Evolutionary conservation across 148 eudicot genomes (phyloP).

Genomic region (Nepenthes gracilis): DNA sequence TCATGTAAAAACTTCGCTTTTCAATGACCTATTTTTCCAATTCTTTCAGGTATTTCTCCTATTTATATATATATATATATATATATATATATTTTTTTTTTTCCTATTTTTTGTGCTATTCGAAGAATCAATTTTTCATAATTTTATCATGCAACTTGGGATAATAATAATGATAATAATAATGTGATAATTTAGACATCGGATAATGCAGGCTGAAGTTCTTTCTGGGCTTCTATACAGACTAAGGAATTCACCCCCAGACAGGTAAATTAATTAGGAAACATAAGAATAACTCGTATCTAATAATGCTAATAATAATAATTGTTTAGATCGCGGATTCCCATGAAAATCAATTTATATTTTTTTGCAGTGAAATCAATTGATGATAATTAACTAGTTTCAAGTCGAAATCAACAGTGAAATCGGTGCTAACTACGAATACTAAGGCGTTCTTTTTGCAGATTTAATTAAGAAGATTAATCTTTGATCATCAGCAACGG

Average conservation of each 20-base stretch:
- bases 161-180: too few relatives aligned
- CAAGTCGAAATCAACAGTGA: too few relatives aligned
- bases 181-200: background rate
- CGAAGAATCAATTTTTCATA: background rate
- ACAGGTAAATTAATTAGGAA: conserved; percentile 33
- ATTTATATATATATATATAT: background rate
- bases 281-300: too few relatives aligned
- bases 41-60: conserved; percentile 46
- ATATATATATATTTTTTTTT: background rate
- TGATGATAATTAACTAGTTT: too few relatives aligned
- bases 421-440: too few relatives aligned
- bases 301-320: too few relatives aligned
- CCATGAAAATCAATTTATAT: too few relatives aligned
- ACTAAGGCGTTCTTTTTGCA: too few relatives aligned
- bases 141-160: background rate
- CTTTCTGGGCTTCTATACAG: conserved; percentile 68
- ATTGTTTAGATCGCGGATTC: too few relatives aligned
- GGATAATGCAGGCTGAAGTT: conserved; percentile 63
- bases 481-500: too few relatives aligned
- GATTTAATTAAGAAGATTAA: too few relatives aligned
- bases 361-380: too few relatives aligned
- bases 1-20: conserved; percentile 42
- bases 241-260: conserved; percentile 68
- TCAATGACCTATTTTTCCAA: conserved; percentile 54
- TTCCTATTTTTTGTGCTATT: background rate